Evolutionary conservation across 129 eudicot genomes (phyloP).

Genomic region (Tagetes erecta): DNA sequence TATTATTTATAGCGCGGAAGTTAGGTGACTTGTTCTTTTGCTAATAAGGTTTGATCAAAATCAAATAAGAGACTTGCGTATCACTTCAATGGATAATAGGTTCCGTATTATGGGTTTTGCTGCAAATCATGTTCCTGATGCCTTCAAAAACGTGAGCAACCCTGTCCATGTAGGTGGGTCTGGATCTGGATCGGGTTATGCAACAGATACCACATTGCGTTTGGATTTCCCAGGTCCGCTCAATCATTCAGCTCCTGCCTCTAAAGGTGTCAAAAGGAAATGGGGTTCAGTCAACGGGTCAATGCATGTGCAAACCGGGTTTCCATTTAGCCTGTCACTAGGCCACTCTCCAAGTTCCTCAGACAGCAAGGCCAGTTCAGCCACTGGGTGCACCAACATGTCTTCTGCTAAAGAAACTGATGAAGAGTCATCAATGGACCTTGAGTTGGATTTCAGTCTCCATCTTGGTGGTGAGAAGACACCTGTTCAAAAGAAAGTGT

Average conservation of each 20-base stretch:
- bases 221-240: conserved; percentile 63
- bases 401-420: conserved; percentile 91
- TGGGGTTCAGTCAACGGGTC: conserved; percentile 59
- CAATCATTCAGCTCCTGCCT: conserved; percentile 27
- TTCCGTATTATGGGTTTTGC: conserved; percentile 56
- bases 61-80: conserved; percentile 38
- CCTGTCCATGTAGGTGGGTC: conserved; percentile 43
- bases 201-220: conserved; percentile 71
- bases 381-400: conserved; percentile 74
- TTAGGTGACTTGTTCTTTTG: conserved; percentile 55
- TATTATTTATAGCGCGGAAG: conserved; percentile 52
- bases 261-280: conserved; percentile 78
- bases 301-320: conserved; percentile 39
- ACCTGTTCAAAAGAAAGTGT: conserved; percentile 46
- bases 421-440: conserved; percentile 86
- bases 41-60: conserved; percentile 44
- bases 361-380: conserved; percentile 90
- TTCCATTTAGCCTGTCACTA: conserved; percentile 51
- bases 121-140: conserved; percentile 41
- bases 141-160: conserved; percentile 55
- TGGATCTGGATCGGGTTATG: conserved; percentile 28
- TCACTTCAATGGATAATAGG: conserved; percentile 65
- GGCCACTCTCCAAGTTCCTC: conserved; percentile 90
- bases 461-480: conserved; percentile 75
- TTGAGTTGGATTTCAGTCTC: conserved; percentile 85